phyloP scores from a whole-genome alignment of 2,329 filamentous ascomycete genomes.

The Chlorencoelia australis region DNA sequence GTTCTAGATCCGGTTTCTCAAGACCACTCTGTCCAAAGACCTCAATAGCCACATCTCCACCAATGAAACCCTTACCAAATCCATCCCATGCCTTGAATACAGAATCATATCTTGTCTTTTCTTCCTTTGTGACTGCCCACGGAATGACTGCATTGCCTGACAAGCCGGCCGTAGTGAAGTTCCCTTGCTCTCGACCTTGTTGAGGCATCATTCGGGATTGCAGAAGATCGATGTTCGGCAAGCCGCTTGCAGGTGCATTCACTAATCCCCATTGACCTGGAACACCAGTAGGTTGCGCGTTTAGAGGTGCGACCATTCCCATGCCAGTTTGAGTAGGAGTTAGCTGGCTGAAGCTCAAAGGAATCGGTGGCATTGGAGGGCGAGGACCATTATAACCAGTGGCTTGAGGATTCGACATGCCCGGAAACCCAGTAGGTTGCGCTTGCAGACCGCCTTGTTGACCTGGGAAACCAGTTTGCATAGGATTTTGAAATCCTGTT shows the following conservation, averaged over 20 bases:
- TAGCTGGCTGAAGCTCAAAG: conserved; percentile 57
- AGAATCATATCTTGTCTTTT: conserved; percentile 93
- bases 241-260: conserved; percentile 77
- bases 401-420: conserved; percentile 57
- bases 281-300: conserved; percentile 85
- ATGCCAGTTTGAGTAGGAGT: conserved; percentile 57
- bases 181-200: conserved; percentile 73
- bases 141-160: conserved; percentile 92
- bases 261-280: conserved; percentile 98
- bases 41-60: conserved; percentile 86
- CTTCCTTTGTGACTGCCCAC: conserved; percentile 97
- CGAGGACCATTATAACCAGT: conserved; percentile 73
- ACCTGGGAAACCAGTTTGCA: conserved; percentile 45
- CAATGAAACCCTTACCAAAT: conserved; percentile 83
- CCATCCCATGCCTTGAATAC: conserved; percentile 97
- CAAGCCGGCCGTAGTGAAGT: conserved; percentile 76
- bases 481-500: conserved; percentile 34
- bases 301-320: conserved; percentile 49
- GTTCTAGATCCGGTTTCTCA: conserved; percentile 80
- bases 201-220: conserved; percentile 97
- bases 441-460: conserved; percentile 51
- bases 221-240: conserved; percentile 89
- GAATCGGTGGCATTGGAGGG: conserved; percentile 76
- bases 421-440: conserved; percentile 62
- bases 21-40: conserved; percentile 95